Conservation (phyloP, 2,329 filamentous ascomycete genomes). For the Didymosphaeria variabile region DNA sequence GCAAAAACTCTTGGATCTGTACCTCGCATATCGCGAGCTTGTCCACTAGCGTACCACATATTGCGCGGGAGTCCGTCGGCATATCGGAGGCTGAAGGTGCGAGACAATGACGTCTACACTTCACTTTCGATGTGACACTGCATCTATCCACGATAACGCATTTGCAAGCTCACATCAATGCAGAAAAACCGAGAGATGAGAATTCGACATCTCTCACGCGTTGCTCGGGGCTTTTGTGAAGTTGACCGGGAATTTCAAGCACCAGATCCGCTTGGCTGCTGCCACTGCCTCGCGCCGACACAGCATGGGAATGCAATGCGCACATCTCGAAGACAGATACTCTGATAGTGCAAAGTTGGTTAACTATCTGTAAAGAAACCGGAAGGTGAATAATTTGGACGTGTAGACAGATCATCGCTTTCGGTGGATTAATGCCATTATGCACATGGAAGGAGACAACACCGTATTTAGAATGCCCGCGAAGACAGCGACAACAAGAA, state of each 20-base stretch:
- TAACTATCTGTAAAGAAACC: background rate
- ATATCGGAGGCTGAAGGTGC: conserved; percentile 10
- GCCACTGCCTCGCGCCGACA: background rate
- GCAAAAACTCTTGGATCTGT: background rate
- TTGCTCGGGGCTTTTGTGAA: background rate
- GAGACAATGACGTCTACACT: conserved; percentile 9
- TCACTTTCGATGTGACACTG: conserved; percentile 2
- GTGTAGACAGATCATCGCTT: too few relatives aligned
- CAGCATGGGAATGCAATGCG: background rate
- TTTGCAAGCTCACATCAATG: background rate
- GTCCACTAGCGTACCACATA: conserved; percentile 4
- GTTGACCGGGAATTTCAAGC: background rate
- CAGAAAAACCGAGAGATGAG: background rate
- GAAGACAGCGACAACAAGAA: background rate
- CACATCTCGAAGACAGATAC: background rate
- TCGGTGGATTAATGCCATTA: background rate
- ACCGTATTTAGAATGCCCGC: background rate
- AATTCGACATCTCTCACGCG: background rate
- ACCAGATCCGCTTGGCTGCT: background rate
- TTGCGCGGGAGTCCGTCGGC: background rate
- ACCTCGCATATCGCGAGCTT: background rate
- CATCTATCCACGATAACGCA: conserved; percentile 6
- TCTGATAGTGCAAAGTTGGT: background rate
- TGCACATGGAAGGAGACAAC: background rate
- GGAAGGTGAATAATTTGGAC: background rate